Conservation (phyloP, 495 filamentous ascomycete species). For the Podospora fimiseda region DNA sequence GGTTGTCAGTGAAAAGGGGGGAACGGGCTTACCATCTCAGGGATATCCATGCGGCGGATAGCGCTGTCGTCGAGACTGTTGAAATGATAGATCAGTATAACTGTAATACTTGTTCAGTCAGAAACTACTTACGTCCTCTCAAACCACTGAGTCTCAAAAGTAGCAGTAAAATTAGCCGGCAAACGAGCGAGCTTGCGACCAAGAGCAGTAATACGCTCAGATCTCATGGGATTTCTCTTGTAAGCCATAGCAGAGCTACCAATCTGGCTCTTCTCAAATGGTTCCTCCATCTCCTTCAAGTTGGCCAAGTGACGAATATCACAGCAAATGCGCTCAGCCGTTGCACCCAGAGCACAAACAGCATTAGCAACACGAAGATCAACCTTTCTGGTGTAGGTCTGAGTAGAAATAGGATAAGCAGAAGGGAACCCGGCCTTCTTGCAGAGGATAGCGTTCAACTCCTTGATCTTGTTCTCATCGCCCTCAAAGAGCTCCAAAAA, state of each 20-base stretch:
- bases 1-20: not conserved
- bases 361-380: constrained; percentile 77
- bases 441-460: constrained; percentile 65
- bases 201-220: constrained; percentile 74
- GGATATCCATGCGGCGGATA: constrained; percentile 51
- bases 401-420: constrained; percentile 67
- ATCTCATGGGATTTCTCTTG: constrained; percentile 71
- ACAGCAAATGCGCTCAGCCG: constrained; percentile 59
- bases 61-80: constrained; percentile 44
- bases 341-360: constrained; percentile 75
- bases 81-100: not conserved
- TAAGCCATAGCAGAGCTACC: constrained; percentile 59
- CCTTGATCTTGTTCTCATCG: constrained; percentile 70
- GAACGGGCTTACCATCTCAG: constrained; percentile 44
- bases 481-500: constrained; percentile 73
- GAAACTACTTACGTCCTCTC: constrained; percentile 53
- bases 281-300: constrained; percentile 74
- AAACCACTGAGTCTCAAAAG: constrained; percentile 79
- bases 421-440: constrained; percentile 77
- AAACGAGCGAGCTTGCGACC: constrained; percentile 63
- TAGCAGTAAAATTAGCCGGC: constrained; percentile 64
- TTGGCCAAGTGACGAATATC: constrained; percentile 75
- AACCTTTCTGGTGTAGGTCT: constrained; percentile 67
- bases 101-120: too few relatives aligned
- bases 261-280: constrained; percentile 77